Conservation (phyloP, 306 rosid species). For the Vigna angularis region DNA sequence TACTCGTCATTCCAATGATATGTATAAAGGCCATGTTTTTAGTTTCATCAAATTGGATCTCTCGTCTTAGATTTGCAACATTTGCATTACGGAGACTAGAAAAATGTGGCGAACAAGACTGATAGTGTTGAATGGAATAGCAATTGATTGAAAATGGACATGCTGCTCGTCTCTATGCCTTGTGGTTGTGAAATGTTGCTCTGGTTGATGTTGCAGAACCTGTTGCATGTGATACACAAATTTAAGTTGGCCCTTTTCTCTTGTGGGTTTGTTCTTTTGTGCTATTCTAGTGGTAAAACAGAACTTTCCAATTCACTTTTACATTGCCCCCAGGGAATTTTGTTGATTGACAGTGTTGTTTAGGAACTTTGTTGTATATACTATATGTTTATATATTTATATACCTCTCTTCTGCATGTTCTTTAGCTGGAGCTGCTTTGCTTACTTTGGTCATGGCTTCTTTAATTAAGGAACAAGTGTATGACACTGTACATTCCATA, state of each 20-base stretch:
- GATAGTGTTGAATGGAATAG: not conserved
- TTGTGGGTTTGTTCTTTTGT: not conserved
- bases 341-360: not conserved
- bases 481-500: not conserved
- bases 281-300: not conserved
- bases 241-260: not conserved
- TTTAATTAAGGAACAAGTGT: conserved; percentile 5
- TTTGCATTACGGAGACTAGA: conserved; percentile 29
- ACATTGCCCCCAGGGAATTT: not conserved
- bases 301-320: not conserved
- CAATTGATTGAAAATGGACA: not conserved
- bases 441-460: not conserved
- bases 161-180: not conserved
- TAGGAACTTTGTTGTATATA: not conserved
- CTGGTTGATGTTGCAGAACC: not conserved
- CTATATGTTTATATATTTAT: not conserved
- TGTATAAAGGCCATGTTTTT: conserved; percentile 51
- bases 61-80: conserved; percentile 60
- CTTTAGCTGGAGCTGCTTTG: not conserved
- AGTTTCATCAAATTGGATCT: conserved; percentile 54
- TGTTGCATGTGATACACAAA: not conserved
- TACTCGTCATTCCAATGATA: conserved; percentile 51
- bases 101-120: conserved; percentile 43
- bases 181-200: not conserved
- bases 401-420: not conserved